Conservation (phyloP, 257 asterid species). For the Voacanga thouarsii region DNA sequence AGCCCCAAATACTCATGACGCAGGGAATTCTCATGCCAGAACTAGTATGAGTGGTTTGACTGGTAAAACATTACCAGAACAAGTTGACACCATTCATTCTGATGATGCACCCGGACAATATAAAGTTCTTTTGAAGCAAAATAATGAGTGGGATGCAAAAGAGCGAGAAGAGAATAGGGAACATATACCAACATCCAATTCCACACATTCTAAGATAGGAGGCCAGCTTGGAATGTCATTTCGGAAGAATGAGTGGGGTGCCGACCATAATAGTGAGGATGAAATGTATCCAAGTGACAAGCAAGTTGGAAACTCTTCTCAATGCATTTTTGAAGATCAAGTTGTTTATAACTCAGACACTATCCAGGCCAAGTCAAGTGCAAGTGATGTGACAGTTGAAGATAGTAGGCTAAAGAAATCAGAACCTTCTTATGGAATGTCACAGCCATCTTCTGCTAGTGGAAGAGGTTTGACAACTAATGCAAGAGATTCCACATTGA, state of each 20-base stretch:
- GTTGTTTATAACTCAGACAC: slow-evolving; percentile 39
- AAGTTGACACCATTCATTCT: slow-evolving; percentile 42
- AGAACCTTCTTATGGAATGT: slow-evolving; percentile 31
- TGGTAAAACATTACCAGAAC: slow-evolving; percentile 43
- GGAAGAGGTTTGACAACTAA: slow-evolving; percentile 37
- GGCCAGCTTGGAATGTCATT: slow-evolving; percentile 32
- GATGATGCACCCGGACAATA: slow-evolving; percentile 46
- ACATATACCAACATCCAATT: slow-evolving; percentile 31
- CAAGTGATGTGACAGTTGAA: slow-evolving; percentile 28
- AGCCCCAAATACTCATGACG: slow-evolving; percentile 50
- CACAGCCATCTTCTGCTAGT: slow-evolving; percentile 28
- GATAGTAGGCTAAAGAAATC: slow-evolving; percentile 39
- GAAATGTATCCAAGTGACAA: slow-evolving; percentile 33
- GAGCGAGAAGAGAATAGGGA: slow-evolving; percentile 54
- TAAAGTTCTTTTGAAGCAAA: slow-evolving; percentile 47
- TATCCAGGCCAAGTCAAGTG: slow-evolving; percentile 37
- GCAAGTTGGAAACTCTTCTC: slow-evolving; percentile 33
- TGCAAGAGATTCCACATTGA: slow-evolving; percentile 48
- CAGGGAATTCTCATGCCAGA: slow-evolving; percentile 51
- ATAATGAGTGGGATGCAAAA: slow-evolving; percentile 43
- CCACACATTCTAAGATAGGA: slow-evolving; percentile 34
- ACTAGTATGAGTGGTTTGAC: slow-evolving; percentile 42
- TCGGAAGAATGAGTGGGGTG: slow-evolving; percentile 74
- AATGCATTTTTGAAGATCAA: slow-evolving; percentile 29
- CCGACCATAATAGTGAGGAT: slow-evolving; percentile 58